Evolutionary conservation across 352 stramenopile genomes (phyloP), one percentile per base, ranked within the genome.

Genomic region (Aphanomyces stellatus): DNA sequence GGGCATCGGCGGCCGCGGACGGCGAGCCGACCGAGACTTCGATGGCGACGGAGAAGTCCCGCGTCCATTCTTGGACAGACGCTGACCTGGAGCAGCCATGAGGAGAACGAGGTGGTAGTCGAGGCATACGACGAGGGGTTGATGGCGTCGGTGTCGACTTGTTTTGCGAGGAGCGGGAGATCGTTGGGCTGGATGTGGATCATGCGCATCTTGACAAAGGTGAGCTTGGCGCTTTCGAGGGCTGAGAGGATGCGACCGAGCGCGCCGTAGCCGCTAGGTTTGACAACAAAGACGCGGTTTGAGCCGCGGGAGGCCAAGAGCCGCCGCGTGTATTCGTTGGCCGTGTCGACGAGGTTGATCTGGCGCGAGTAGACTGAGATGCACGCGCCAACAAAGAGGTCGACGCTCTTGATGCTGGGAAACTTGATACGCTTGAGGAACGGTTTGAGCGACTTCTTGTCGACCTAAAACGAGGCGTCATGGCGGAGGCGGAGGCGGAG

Each of bases 401-500:
- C 77, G 0, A 81, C 73, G 19, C 81, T 69, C 15, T 71, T 85
- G 19, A 95, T 69, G 7, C 77, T 84, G 19, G 83, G 80, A 41
- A 92, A 88, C 48, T 70, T 76, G 51, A 90, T 93, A 25, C 82
- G 81, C 72, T 91, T 91, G 51, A 95, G 77, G 59, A 95, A 93
- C 33, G 22, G 78, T 80, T 30, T 85, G 73, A 7, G 78, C 70
- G 49, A 90, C 82, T 40, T 90, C 71, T 83, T 91, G 49, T 56
- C 27, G 17, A 73, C 48, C 24, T 48, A 62, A 33, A 8, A 25
- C 40, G 30, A 51, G 59, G 13, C 43, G 1, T 33, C 19, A 37
- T 35, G 2, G 48, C 48, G 30, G 40, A 27, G 11, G 5, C 5
- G 46, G 10, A 28, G 17, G 13, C 22, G 33, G n/a, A 22, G 27